A percentile compares a stretch with the other conserved stretches of the same genome.
Evolutionary conservation across 352 stramenopile genomes (phyloP).

Genomic region (Thraustotheca clavata): DNA sequence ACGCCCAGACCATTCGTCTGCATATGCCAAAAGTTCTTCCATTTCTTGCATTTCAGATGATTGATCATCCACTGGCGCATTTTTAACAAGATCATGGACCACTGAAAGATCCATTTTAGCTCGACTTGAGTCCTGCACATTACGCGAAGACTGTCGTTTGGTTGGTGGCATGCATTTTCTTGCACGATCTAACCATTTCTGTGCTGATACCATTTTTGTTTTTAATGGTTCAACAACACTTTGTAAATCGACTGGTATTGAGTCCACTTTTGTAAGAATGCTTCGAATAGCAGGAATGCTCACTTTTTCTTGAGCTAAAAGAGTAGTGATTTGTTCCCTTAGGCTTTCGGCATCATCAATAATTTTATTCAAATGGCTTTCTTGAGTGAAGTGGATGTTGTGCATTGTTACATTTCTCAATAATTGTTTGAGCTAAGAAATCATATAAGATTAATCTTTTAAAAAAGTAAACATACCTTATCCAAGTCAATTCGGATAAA

Average conservation of each 20-base stretch:
- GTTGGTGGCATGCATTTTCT: slow-evolving; percentile 68
- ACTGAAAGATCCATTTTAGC: slow-evolving; percentile 78
- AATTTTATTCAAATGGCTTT: slow-evolving; percentile 34
- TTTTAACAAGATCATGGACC: slow-evolving; percentile 75
- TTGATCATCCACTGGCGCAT: slow-evolving; percentile 69
- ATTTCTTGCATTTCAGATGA: slow-evolving; percentile 84
- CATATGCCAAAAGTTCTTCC: slow-evolving; percentile 81
- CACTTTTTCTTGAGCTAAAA: slow-evolving; percentile 74
- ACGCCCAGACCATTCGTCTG: slow-evolving; percentile 72
- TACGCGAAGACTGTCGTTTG: slow-evolving; percentile 38
- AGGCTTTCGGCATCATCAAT: slow-evolving; percentile 57
- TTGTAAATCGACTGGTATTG: slow-evolving; percentile 83
- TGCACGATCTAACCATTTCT: slow-evolving; percentile 78
- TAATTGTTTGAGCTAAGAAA: slow-evolving; percentile 34
- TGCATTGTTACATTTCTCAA: slow-evolving; percentile 35
- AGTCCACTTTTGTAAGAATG: slow-evolving; percentile 65
- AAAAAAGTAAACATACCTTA: not conserved
- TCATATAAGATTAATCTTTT: not conserved
- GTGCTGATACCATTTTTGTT: slow-evolving; percentile 73
- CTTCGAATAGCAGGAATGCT: slow-evolving; percentile 73
- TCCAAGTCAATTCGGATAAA: slow-evolving; percentile 31
- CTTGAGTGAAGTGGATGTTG: slow-evolving; percentile 56
- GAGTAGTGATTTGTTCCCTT: slow-evolving; percentile 47
- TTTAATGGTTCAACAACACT: slow-evolving; percentile 70
- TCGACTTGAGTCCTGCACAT: slow-evolving; percentile 30